Evolutionary conservation across 2,329 filamentous ascomycete genomes (phyloP).

Genomic region (Alternaria angustiovoidea): DNA sequence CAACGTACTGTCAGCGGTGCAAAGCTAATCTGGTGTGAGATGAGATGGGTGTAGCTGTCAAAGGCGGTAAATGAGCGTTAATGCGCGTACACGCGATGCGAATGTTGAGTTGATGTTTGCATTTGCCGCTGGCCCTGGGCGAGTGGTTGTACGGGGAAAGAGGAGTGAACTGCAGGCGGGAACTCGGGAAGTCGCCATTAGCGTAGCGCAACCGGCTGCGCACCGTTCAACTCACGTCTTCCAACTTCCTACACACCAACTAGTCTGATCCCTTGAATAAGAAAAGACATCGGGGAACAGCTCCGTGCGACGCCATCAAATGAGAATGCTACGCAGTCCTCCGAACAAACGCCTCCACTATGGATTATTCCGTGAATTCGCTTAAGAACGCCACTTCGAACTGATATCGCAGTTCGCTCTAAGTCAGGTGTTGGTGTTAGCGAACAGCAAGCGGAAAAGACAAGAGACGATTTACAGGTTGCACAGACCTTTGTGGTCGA

Average conservation of each 20-base stretch:
- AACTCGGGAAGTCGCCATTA: constrained; percentile 1
- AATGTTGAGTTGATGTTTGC: constrained; percentile 1
- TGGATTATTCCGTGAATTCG: background rate
- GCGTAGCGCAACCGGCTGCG: background rate
- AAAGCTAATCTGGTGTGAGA: background rate
- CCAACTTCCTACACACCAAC: background rate
- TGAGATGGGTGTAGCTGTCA: background rate
- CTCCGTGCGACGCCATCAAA: background rate
- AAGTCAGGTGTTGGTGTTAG: background rate
- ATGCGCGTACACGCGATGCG: background rate
- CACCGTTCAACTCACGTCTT: background rate
- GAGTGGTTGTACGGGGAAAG: constrained; percentile 1
- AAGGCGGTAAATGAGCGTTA: constrained; percentile 3
- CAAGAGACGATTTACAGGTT: background rate
- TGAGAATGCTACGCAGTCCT: background rate
- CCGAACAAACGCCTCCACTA: background rate
- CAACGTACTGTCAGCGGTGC: background rate
- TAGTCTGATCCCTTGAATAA: background rate
- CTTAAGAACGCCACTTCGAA: background rate
- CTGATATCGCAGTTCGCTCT: background rate
- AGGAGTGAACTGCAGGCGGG: constrained; percentile 3
- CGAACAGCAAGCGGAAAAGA: background rate
- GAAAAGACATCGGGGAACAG: background rate
- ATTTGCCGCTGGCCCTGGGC: constrained; percentile 4
- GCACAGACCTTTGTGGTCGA: constrained; percentile 1